These are phyloP conservation scores for Lipomyces mesembrius DNA, from an alignment of 805 yeast species.

Conservation along the genomic window DNA sequence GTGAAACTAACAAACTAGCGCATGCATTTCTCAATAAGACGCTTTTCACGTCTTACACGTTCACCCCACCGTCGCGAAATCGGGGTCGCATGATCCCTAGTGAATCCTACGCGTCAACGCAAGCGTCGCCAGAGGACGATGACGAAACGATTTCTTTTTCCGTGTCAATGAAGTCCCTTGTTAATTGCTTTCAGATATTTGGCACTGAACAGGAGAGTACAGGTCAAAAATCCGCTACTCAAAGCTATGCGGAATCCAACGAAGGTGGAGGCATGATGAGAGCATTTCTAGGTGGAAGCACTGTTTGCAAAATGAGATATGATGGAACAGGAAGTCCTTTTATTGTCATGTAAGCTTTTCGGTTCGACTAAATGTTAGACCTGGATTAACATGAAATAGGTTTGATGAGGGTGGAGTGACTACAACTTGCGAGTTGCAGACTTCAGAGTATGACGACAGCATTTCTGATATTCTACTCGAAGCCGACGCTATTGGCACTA, in stretches of 20 bases:
- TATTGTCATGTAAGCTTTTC: conserved; percentile 25
- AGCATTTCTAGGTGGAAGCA: conserved; percentile 16
- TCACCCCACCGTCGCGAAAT: conserved; percentile 13
- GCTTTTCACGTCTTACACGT: conserved; percentile 27
- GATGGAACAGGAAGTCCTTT: conserved; percentile 25
- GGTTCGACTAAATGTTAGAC: not conserved
- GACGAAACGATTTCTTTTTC: conserved; percentile 18
- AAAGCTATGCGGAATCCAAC: not conserved
- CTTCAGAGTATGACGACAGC: conserved; percentile 30
- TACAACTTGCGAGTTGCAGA: conserved; percentile 38
- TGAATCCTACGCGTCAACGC: conserved; percentile 1
- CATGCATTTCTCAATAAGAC: conserved; percentile 26
- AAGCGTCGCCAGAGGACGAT: conserved; percentile 7
- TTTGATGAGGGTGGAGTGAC: conserved; percentile 35
- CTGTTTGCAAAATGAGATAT: conserved; percentile 35
- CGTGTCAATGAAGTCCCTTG: conserved; percentile 26
- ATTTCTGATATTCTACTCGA: conserved; percentile 21
- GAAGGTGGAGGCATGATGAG: conserved; percentile 7
- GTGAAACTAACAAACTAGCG: conserved; percentile 18
- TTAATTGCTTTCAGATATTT: conserved; percentile 35
- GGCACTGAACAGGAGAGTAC: conserved; percentile 10
- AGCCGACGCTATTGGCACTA: conserved; percentile 21
- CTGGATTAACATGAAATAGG: conserved; percentile 10
- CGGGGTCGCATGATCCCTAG: not conserved
- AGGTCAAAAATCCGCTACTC: not conserved